Evolutionary conservation across 1,139 yeast genomes (phyloP), one percentile per base, ranked within the genome.

Genomic region (Schizosaccharomyces versatilis): DNA sequence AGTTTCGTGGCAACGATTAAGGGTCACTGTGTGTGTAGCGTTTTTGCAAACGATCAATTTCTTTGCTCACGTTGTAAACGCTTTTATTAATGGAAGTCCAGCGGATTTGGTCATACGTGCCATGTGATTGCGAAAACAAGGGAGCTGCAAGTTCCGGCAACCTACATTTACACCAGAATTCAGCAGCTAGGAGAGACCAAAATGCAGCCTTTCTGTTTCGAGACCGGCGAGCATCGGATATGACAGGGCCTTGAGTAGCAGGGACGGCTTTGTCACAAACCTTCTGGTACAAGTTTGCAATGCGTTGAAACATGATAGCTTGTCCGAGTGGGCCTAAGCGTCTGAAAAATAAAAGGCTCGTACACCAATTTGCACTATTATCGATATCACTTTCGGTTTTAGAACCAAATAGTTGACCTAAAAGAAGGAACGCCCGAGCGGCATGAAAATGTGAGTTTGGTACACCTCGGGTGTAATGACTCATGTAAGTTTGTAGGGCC

Each of bases 161-260:
- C 3, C 56, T 55, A 49, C 56, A 48, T 3, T 51, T 47, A 36
- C 54, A 52, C 86, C 95, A 81, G 63, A 82, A 84, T 57, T 77
- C 77, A 5, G 88, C 81, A 0, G 95, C 80, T 36, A 88, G 67
- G 17, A 86, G 66, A 61, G 76, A 74, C 88, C 95, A 88, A 40
- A 88, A 71, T 0, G 85, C 78, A 1, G 90, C 79, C 63, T 84
- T 85, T 56, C 96, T 73, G 55, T 68, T 68, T 56, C 94, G 71
- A 1, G 58, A 56, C 3, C 70, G 32, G 32, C 5, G 32, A 24
- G 32, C 5, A 24, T 5, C 32, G 32, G 32, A 2, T 68, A 9
- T 36, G 10, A 10, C 41, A 24, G 38, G 8, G 47, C n/a, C 15
- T 32, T 9, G 55, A 10, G 12, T 2, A 2, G 41, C 14, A 6